Conservation (phyloP, 305 asterid genomes). For the Fraxinus floribunda region DNA sequence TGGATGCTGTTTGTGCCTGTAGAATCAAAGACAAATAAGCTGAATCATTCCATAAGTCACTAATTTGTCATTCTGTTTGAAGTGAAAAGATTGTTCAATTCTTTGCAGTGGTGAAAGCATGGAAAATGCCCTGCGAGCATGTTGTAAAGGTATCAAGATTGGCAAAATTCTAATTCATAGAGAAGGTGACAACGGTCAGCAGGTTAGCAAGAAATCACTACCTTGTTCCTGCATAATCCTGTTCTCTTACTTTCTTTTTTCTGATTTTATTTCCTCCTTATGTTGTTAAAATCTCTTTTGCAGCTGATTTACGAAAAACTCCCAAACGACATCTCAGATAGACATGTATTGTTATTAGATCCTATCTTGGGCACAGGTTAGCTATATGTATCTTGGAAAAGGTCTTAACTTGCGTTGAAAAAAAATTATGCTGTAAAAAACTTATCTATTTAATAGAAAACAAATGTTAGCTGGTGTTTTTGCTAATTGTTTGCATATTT, state of each 20-base stretch:
- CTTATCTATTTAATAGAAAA: background rate
- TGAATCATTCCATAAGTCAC: background rate
- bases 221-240: background rate
- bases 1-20: background rate
- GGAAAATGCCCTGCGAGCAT: constrained; percentile 92
- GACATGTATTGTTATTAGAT: constrained; percentile 82
- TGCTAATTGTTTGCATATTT: background rate
- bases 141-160: constrained; percentile 89
- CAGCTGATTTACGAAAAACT: constrained; percentile 89
- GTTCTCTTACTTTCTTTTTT: background rate
- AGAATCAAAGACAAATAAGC: background rate
- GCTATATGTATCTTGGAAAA: constrained; percentile 20
- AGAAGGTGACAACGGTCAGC: constrained; percentile 87
- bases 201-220: constrained; percentile 40
- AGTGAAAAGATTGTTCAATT: constrained; percentile 12
- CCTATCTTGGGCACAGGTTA: constrained; percentile 88
- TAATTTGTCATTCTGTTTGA: constrained; percentile 15
- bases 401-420: background rate
- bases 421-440: background rate
- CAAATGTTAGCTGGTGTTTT: background rate
- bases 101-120: constrained; percentile 80
- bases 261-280: background rate
- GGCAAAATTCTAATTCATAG: constrained; percentile 89
- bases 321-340: constrained; percentile 75
- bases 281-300: constrained; percentile 20